Conservation (phyloP, 257 asterid species). For the Osmanthus fragrans region DNA sequence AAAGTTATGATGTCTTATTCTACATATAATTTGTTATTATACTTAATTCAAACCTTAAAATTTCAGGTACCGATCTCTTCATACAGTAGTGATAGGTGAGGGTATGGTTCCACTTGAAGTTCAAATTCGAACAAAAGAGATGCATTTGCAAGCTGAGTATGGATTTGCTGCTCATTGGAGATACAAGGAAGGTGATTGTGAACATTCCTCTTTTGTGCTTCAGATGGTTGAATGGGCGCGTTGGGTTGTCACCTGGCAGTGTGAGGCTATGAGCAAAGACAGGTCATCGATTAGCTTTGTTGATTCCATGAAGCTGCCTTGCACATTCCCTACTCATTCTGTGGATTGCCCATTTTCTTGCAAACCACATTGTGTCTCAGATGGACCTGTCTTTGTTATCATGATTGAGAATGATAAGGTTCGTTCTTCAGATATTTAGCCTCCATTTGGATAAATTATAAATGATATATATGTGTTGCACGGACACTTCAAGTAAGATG, state of each 20-base stretch:
- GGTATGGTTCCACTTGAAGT: slow-evolving; percentile 85
- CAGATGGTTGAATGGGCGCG: slow-evolving; percentile 99
- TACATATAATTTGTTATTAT: no score
- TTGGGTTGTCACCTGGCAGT: slow-evolving; percentile 96
- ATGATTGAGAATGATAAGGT: slow-evolving; percentile 95
- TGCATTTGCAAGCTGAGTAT: slow-evolving; percentile 97
- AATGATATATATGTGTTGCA: no score
- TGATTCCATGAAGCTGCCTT: slow-evolving; percentile 60
- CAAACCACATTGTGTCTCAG: slow-evolving; percentile 61
- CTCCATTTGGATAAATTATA: no score
- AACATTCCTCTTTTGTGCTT: slow-evolving; percentile 74
- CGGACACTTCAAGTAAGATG: no score
- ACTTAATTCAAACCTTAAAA: no score
- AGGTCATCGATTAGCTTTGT: slow-evolving; percentile 41
- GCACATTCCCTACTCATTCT: slow-evolving; percentile 85
- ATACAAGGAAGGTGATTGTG: slow-evolving; percentile 89
- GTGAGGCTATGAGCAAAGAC: slow-evolving; percentile 77
- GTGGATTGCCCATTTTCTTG: slow-evolving; percentile 76
- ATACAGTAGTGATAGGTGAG: slow-evolving; percentile 74
- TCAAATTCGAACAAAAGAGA: slow-evolving; percentile 90
- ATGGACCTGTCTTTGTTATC: slow-evolving; percentile 81
- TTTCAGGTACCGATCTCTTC: slow-evolving; percentile 66
- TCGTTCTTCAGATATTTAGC: slow-evolving; percentile 1
- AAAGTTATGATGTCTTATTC: no score
- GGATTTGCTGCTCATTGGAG: slow-evolving; percentile 99